Base-by-base conservation (phyloP, 2,329 filamentous ascomycete species). In the Phoma sp. region DNA sequence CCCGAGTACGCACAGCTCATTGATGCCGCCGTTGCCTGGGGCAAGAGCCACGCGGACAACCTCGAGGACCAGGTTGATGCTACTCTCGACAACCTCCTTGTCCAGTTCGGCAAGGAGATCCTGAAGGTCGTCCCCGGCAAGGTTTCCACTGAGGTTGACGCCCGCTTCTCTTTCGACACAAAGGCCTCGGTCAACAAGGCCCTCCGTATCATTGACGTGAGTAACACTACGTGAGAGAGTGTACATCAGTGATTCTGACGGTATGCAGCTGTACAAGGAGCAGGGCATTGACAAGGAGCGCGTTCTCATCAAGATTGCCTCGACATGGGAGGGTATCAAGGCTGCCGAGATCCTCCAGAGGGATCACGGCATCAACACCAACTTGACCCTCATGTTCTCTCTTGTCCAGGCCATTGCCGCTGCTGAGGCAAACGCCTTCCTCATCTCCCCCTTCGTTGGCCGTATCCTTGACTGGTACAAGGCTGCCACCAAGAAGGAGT, bases 401-500 rank as follows among this genome's bases (percentile, higher is more conserved):
- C 83, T 89, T 62, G 85, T 89, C 65, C 95, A 99, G 85, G 95
- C 95, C 74, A 96, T 98, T 72, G 93, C 90, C 67, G 93, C 90
- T 73, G 95, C 95, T 59, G 95, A 99, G 85, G 95, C 95, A 67
- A 87, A 86, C 73, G 92, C 93, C 70, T 98, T 90, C 89, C 90
- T 99, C 76, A 98, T 99, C 83, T 98, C 95, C 45, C 95, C 95
- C 78, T 99, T 98, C 82, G 95, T 99, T 69, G 95, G 95, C 78
- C 93, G 95, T 77, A 99, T 99, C 76, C 90, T 99, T 68, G 95
- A 99, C 83, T 99, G 93, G 93, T 97, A 89, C 90, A 99, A 99
- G 91, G 91, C 91, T 56, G 82, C 87, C 69, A 90, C 87, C 78
- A 96, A 96, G 88, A 93, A 96, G 86, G 90, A 95, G 67, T 99